These are phyloP conservation scores for Schizochytrium sp. DNA, from an alignment of 108 stramenopile species.

Conservation along the genomic window DNA sequence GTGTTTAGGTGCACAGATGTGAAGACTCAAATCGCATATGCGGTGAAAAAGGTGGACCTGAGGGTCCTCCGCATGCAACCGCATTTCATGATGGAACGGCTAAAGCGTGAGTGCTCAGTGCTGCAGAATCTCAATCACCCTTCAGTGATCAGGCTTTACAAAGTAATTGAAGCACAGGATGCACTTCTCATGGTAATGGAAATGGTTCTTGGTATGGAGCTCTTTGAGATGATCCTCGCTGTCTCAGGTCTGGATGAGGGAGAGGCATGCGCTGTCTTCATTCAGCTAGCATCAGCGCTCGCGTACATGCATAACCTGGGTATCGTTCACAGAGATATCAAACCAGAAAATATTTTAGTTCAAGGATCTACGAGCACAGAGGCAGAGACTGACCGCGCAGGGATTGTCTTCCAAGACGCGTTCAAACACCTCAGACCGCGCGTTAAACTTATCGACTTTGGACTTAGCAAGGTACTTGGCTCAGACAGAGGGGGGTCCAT, in stretches of 20 bases:
- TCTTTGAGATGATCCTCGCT: constrained; percentile 57
- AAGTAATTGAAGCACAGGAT: constrained; percentile 33
- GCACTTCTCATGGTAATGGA: constrained; percentile 60
- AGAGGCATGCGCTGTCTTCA: constrained; percentile 71
- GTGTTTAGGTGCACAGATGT: constrained; percentile 59
- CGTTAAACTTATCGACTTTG: constrained; percentile 68
- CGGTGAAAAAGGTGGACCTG: constrained; percentile 57
- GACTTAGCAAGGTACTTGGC: constrained; percentile 61
- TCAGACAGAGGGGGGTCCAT: constrained; percentile 22
- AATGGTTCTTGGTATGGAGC: constrained; percentile 59
- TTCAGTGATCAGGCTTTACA: constrained; percentile 42
- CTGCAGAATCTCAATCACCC: constrained; percentile 55
- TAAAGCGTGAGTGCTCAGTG: constrained; percentile 49
- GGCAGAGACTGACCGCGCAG: not conserved
- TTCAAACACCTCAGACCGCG: constrained; percentile 41
- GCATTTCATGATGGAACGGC: constrained; percentile 40
- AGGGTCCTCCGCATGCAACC: constrained; percentile 52
- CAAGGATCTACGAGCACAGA: constrained; percentile 84
- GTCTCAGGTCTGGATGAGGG: constrained; percentile 46
- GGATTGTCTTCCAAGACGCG: constrained; percentile 35
- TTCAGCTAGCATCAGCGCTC: constrained; percentile 87
- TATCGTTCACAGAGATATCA: constrained; percentile 93
- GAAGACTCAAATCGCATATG: constrained; percentile 46
- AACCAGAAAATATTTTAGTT: constrained; percentile 93
- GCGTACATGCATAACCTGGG: constrained; percentile 88